Conservation (phyloP, 2,329 filamentous ascomycete genomes). For the Hypoxylon sp. region DNA sequence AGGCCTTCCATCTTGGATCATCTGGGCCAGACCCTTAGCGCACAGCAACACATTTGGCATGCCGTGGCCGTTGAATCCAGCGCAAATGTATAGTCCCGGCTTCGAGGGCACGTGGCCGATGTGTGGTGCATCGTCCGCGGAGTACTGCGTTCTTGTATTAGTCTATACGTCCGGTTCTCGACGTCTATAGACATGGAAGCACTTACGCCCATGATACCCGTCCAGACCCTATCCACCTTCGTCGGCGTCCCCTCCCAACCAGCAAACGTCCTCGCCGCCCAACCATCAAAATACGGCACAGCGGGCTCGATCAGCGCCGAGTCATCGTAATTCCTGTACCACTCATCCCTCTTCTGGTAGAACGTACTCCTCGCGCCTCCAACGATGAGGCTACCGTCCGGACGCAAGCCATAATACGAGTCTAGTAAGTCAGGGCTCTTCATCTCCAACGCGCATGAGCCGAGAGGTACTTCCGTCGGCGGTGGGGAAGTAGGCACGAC, state of each 20-base stretch:
- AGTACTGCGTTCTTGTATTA: conserved; percentile 35
- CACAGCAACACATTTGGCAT: conserved; percentile 48
- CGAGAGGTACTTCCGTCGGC: conserved; percentile 10
- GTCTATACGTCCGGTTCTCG: not conserved
- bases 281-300: conserved; percentile 60
- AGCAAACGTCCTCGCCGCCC: conserved; percentile 62
- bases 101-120: conserved; percentile 45
- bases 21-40: conserved; percentile 44
- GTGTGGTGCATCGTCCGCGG: conserved; percentile 44
- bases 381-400: conserved; percentile 60
- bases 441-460: conserved; percentile 20
- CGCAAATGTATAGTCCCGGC: conserved; percentile 44
- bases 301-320: conserved; percentile 58
- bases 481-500: conserved; percentile 20
- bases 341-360: conserved; percentile 52
- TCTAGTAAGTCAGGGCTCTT: conserved; percentile 35
- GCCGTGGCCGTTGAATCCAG: conserved; percentile 48
- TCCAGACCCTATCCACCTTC: conserved; percentile 53
- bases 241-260: conserved; percentile 63
- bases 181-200: not conserved
- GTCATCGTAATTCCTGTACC: conserved; percentile 64
- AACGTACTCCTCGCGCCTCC: conserved; percentile 53
- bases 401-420: conserved; percentile 51
- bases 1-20: conserved; percentile 40
- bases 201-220: conserved; percentile 51